A percentile compares a stretch with the other conserved stretches of the same genome.
Evolutionary conservation across 2,329 filamentous ascomycete species (phyloP).

Genomic region (Alternaria consortialis): DNA sequence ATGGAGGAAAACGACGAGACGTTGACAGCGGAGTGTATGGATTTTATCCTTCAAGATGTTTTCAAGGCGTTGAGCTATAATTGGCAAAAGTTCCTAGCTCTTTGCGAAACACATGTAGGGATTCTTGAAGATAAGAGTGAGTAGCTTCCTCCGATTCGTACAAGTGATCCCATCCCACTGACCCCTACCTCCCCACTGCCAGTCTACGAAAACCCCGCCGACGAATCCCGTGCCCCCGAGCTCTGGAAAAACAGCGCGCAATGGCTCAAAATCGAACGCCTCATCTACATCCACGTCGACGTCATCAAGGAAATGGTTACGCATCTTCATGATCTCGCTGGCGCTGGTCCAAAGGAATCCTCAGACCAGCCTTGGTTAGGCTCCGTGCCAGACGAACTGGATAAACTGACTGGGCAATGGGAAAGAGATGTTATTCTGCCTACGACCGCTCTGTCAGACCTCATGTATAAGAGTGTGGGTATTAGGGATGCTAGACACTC

Average conservation of each 20-base stretch:
- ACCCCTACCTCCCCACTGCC: not conserved
- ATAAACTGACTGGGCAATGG: constrained; percentile 58
- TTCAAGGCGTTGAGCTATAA: constrained; percentile 58
- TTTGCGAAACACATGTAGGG: constrained; percentile 59
- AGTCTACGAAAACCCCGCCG: constrained; percentile 63
- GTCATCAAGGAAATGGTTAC: constrained; percentile 57
- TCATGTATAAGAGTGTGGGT: constrained; percentile 63
- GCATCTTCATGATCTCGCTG: constrained; percentile 55
- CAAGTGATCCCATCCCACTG: not conserved
- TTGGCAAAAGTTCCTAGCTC: constrained; percentile 58
- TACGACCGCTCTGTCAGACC: constrained; percentile 59
- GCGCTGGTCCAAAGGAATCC: constrained; percentile 38
- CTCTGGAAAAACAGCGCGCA: constrained; percentile 61
- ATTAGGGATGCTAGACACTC: constrained; percentile 62
- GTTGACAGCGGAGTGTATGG: constrained; percentile 59
- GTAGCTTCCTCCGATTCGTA: not conserved
- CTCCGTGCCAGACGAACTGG: constrained; percentile 53
- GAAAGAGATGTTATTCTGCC: constrained; percentile 62
- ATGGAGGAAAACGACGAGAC: constrained; percentile 56
- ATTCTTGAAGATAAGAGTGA: constrained; percentile 52
- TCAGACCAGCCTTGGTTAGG: constrained; percentile 53
- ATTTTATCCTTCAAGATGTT: constrained; percentile 60
- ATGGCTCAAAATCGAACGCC: constrained; percentile 63
- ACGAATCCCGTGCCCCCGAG: constrained; percentile 62
- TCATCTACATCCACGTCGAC: constrained; percentile 61